phyloP scores from a whole-genome alignment of 1,284 basidiomycete genomes.

The Microbotryum lychnidis-dioicae region DNA sequence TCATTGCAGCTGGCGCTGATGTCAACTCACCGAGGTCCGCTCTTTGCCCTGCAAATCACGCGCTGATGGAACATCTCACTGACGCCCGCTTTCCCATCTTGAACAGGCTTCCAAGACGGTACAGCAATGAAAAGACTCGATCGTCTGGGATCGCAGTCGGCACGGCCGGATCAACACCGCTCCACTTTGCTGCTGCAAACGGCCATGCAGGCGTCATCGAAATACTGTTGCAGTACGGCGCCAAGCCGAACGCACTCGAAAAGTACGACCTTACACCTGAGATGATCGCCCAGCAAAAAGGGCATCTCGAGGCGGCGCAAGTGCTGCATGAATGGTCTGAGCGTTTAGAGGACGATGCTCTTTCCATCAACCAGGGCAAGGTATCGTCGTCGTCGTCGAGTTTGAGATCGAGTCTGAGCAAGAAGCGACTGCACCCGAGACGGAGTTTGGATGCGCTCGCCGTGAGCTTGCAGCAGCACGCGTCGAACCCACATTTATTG shows the following conservation, averaged over 20 bases:
- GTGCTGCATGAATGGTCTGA: conserved; percentile 39
- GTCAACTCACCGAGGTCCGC: conserved; percentile 63
- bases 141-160: conserved; percentile 51
- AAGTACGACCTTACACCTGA: conserved; percentile 75
- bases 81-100: not conserved
- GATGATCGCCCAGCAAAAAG: conserved; percentile 44
- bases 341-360: conserved; percentile 6
- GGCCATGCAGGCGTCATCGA: conserved; percentile 67
- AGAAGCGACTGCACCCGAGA: conserved; percentile 20
- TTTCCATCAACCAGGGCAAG: not conserved
- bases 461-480: conserved; percentile 20
- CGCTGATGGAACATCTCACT: conserved; percentile 19
- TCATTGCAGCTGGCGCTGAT: conserved; percentile 84
- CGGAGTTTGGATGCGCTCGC: conserved; percentile 27
- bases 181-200: conserved; percentile 91
- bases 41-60: not conserved
- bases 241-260: conserved; percentile 65
- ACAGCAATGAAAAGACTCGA: conserved; percentile 53
- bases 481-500: conserved; percentile 4
- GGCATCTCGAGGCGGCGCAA: conserved; percentile 42
- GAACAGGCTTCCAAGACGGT: conserved; percentile 62
- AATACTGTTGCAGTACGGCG: conserved; percentile 69
- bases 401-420: conserved; percentile 2
- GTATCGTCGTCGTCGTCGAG: not conserved
- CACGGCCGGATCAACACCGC: conserved; percentile 69